Conservation (phyloP, 805 yeast species). For the Wickerhamiella cacticola region DNA sequence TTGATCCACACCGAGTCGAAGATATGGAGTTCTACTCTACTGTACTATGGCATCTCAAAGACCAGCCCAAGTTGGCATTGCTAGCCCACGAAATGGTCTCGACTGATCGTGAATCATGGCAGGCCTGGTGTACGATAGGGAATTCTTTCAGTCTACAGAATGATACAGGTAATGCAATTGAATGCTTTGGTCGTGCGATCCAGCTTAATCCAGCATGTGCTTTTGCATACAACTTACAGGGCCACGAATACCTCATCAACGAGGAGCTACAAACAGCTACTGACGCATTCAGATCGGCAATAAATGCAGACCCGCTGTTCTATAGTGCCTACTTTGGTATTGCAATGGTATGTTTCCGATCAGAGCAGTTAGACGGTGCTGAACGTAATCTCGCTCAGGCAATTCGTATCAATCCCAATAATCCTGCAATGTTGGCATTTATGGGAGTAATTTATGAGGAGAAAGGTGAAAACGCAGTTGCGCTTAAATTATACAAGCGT, state of each 20-base stretch:
- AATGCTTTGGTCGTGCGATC: constrained; percentile 70
- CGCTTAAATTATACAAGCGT: constrained; percentile 66
- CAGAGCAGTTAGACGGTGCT: constrained; percentile 75
- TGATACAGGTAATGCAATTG: constrained; percentile 82
- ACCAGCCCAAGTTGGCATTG: constrained; percentile 64
- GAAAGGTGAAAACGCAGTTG: constrained; percentile 52
- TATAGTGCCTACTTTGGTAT: constrained; percentile 93
- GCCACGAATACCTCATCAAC: constrained; percentile 78
- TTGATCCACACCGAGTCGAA: constrained; percentile 65
- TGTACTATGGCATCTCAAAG: constrained; percentile 81
- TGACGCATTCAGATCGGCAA: constrained; percentile 67
- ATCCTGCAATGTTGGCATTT: constrained; percentile 80
- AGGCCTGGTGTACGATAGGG: constrained; percentile 88
- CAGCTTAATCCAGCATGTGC: constrained; percentile 57
- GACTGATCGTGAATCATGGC: constrained; percentile 51
- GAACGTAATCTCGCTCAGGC: constrained; percentile 82
- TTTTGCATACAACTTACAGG: constrained; percentile 85
- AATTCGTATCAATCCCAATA: constrained; percentile 75
- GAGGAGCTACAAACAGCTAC: constrained; percentile 87
- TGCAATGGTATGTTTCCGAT: constrained; percentile 81
- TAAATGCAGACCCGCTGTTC: constrained; percentile 65
- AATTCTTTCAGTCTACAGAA: constrained; percentile 71
- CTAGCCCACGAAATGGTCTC: constrained; percentile 71
- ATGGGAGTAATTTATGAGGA: constrained; percentile 88
- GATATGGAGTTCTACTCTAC: constrained; percentile 93